A percentile compares a stretch with the other conserved stretches of the same genome.
These are phyloP conservation scores for Hypomontagnella monticulosa DNA, from an alignment of 495 filamentous ascomycete genomes.

Conservation along the genomic window DNA sequence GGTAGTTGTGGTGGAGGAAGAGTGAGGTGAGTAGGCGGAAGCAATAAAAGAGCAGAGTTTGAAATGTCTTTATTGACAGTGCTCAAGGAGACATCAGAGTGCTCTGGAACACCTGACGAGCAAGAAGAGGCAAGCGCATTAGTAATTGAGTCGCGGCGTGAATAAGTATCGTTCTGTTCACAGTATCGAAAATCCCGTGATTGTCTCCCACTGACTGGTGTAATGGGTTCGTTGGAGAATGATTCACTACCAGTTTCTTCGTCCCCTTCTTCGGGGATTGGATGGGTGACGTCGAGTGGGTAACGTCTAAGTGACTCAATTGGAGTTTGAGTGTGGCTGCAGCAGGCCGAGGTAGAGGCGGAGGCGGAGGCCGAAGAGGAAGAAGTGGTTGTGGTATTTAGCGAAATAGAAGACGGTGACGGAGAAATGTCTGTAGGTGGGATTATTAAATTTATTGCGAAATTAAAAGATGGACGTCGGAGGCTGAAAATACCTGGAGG, in stretches of 20 bases:
- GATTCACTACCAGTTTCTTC: conserved; percentile 59
- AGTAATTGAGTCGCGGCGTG: conserved; percentile 47
- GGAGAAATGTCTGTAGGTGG: conserved; percentile 39
- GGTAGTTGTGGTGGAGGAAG: conserved; percentile 38
- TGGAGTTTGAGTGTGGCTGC: conserved; percentile 29
- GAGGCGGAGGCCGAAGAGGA: neutral
- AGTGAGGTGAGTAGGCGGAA: conserved; percentile 31
- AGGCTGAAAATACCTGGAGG: conserved; percentile 43
- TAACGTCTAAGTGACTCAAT: conserved; percentile 50
- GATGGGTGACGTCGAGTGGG: conserved; percentile 52
- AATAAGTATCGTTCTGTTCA: conserved; percentile 51
- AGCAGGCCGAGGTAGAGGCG: conserved; percentile 12
- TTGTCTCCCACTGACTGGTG: conserved; percentile 60
- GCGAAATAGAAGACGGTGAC: conserved; percentile 29
- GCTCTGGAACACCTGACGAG: conserved; percentile 34
- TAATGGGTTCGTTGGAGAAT: conserved; percentile 56
- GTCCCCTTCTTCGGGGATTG: conserved; percentile 60
- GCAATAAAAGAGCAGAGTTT: conserved; percentile 27
- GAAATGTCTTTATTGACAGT: conserved; percentile 33
- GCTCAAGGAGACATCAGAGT: conserved; percentile 38
- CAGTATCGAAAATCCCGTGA: conserved; percentile 60
- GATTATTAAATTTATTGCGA: conserved; percentile 38
- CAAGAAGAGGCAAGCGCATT: conserved; percentile 32
- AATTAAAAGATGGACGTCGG: conserved; percentile 20
- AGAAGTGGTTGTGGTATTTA: conserved; percentile 19